A percentile compares a stretch with the other conserved stretches of the same genome.
These are phyloP conservation scores for Trichophyton benhamiae DNA, from an alignment of 2,329 filamentous ascomycete species.

Conservation along the genomic window DNA sequence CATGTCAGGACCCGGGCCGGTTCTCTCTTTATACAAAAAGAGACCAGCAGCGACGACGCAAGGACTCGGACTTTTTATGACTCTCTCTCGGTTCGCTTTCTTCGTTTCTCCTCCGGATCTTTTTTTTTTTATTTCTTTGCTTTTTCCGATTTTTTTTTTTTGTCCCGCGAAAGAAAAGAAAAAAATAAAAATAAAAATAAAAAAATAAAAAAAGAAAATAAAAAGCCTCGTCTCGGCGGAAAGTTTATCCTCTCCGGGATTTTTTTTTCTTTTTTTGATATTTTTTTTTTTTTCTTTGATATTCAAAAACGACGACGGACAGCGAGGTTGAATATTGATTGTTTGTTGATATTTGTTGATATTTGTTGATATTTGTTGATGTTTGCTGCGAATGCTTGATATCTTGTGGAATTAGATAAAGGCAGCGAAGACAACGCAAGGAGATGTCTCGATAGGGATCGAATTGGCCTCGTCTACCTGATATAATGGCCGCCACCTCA, in stretches of 20 bases:
- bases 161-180: conserved; percentile 21
- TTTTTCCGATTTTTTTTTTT: not conserved
- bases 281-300: too few species aligned
- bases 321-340: too few species aligned
- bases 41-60: not conserved
- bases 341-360: too few species aligned
- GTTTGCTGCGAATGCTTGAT: too few species aligned
- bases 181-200: not conserved
- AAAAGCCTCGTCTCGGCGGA: not conserved
- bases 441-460: not conserved
- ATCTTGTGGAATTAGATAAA: not conserved
- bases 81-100: not conserved
- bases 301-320: not conserved
- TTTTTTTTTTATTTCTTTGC: not conserved
- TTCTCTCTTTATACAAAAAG: not conserved
- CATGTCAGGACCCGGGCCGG: not conserved
- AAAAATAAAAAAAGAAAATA: not conserved
- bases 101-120: not conserved
- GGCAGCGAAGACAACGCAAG: not conserved
- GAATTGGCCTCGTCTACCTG: not conserved
- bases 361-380: too few species aligned
- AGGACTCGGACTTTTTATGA: not conserved
- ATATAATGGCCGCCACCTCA: conserved; percentile 29
- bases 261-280: not conserved
- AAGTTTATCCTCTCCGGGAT: not conserved